A percentile compares a stretch with the other conserved stretches of the same genome.
phyloP scores from a whole-genome alignment of 495 filamentous ascomycete genomes.

The Aspergillus sclerotioniger region DNA sequence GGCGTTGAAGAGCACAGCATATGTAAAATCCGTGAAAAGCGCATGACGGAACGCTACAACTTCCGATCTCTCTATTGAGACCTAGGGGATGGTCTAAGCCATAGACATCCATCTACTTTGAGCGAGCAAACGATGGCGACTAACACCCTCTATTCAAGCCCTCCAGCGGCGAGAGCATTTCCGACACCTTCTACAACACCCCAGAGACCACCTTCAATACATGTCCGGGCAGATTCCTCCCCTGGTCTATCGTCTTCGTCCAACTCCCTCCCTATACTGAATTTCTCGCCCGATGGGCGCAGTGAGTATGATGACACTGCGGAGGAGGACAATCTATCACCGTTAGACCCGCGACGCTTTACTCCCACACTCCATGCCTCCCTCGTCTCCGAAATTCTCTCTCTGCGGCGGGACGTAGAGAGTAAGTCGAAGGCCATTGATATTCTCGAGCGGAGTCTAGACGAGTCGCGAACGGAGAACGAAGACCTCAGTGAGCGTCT shows the following conservation, averaged over 20 bases:
- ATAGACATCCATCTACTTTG: not conserved
- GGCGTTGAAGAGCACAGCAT: not conserved
- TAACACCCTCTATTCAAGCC: conserved; percentile 19
- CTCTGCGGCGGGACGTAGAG: conserved; percentile 82
- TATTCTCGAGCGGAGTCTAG: conserved; percentile 71
- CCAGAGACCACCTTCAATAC: conserved; percentile 58
- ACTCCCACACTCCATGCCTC: conserved; percentile 95
- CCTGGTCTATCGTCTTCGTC: conserved; percentile 64
- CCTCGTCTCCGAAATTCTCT: conserved; percentile 89
- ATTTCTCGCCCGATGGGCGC: conserved; percentile 41
- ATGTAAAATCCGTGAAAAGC: conserved; percentile 15
- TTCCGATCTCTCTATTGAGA: conserved; percentile 5
- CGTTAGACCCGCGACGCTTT: conserved; percentile 85
- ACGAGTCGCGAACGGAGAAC: conserved; percentile 68
- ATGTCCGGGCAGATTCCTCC: conserved; percentile 57
- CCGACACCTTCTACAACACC: conserved; percentile 68
- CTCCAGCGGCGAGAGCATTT: conserved; percentile 41
- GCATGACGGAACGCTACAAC: conserved; percentile 6
- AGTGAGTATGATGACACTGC: conserved; percentile 54
- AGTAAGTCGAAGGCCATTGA: conserved; percentile 82
- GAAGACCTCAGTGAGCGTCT: conserved; percentile 63
- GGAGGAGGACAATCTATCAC: conserved; percentile 71
- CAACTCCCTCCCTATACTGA: conserved; percentile 51
- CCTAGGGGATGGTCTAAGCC: conserved; percentile 11
- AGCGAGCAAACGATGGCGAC: conserved; percentile 28